Base-by-base conservation (phyloP, 495 filamentous ascomycete species). In the Elasticomyces elasticus region DNA sequence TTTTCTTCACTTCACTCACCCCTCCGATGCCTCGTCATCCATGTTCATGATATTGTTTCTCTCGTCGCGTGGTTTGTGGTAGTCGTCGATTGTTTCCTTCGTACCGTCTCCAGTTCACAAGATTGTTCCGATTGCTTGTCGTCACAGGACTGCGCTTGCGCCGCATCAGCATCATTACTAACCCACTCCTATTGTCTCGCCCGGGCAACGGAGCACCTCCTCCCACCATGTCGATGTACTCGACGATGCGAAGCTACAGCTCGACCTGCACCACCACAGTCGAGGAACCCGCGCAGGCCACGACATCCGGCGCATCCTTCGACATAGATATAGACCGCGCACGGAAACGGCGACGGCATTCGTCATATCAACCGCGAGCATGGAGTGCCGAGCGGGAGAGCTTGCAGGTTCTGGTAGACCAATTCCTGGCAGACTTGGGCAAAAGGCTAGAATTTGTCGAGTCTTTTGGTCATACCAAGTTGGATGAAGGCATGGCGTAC, bases 341-440 rank as follows among this genome's bases (percentile, higher is more conserved):
- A 15, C 28, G 54, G 26, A 55, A 62, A 47, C 23, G 64, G 31
- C 52, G 65, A 40, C 52, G 64, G 26, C 66, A 68, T 49, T 68
- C 66, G 25, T 64, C 66, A 9, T 67, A 67, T 45, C 55, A 64
- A 19, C 48, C 61, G 13, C 41, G 59, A 17, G 19, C 63, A 63
- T 59, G 62, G 55, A 54, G 52, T 15, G 27, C 45, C 12, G 63
- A 67, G 12, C 51, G 63, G 6, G 66, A 69, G 37, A 61, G 63
- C 35, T 28, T 66, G 0, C 66, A 66, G 35, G 45, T 61, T 2
- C 61, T 67, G 28, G 62, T 94, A 50, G 91, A 97, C 68, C 75
- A 89, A 22, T 95, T 97, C 69, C 77, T 99, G 22, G 78, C 83
- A 23, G 87, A 96, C 64, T 74, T 99, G 42, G 88, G 94, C 67